A percentile compares a stretch with the other conserved stretches of the same genome.
These are phyloP conservation scores for Eucalyptus guilfoylei DNA, from an alignment of 345 rosid genomes.

Conservation along the genomic window DNA sequence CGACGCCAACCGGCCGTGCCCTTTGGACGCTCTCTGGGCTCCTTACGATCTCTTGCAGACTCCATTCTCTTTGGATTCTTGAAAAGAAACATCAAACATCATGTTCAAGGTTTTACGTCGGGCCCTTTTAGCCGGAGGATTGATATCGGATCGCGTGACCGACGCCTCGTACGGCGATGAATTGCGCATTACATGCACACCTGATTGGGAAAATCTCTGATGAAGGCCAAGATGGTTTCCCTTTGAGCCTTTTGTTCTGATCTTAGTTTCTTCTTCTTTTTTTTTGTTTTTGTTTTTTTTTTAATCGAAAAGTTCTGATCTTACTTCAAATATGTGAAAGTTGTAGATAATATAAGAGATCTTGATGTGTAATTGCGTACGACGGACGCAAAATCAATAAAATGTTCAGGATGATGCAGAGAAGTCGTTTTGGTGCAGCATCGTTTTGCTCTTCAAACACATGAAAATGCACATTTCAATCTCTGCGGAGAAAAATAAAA, in stretches of 20 bases:
- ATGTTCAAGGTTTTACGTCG: not conserved
- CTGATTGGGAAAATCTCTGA: not conserved
- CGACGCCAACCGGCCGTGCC: not conserved
- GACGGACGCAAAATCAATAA: not conserved
- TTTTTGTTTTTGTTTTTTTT: no score
- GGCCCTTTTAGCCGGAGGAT: not conserved
- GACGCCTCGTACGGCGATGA: not conserved
- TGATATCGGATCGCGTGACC: not conserved
- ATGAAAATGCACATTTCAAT: conserved; percentile 45
- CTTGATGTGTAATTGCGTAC: not conserved
- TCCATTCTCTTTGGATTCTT: not conserved
- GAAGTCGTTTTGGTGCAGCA: not conserved
- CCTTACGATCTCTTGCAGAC: not conserved
- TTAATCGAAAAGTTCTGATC: no score
- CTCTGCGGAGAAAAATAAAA: not conserved
- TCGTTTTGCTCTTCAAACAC: not conserved
- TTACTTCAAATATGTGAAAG: not conserved
- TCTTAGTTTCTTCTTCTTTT: not conserved
- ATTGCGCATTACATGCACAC: conserved; percentile 5
- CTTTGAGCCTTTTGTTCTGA: not conserved
- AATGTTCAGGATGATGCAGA: not conserved
- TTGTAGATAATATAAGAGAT: not conserved
- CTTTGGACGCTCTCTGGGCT: not conserved
- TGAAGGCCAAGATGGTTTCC: not conserved
- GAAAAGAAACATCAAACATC: not conserved